Conservation (phyloP, 2,329 filamentous ascomycete genomes). For the Calonectria crousiana region DNA sequence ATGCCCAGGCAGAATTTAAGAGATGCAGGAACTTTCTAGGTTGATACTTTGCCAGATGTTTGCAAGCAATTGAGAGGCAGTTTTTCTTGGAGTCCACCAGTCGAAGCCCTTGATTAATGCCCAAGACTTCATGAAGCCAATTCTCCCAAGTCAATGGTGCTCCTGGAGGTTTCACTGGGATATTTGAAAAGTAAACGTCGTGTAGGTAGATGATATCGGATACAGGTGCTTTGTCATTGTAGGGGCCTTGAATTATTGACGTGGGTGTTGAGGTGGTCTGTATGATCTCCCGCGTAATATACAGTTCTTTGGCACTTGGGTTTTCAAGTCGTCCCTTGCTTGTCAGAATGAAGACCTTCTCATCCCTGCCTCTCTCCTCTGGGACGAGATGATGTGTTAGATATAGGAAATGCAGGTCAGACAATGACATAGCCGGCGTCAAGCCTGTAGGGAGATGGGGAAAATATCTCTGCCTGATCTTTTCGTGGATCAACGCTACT, state of each 20-base stretch:
- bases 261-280: slow-evolving; percentile 25
- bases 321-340: background rate
- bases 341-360: background rate
- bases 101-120: slow-evolving; percentile 16
- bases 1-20: background rate
- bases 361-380: background rate
- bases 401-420: slow-evolving; percentile 34
- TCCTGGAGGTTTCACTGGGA: slow-evolving; percentile 17
- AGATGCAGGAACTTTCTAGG: slow-evolving; percentile 17
- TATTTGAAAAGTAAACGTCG: slow-evolving; percentile 12
- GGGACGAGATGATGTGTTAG: background rate
- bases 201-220: slow-evolving; percentile 22
- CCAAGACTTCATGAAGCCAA: slow-evolving; percentile 29
- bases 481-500: slow-evolving; percentile 14
- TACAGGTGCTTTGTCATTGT: background rate
- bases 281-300: slow-evolving; percentile 28
- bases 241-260: background rate
- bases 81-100: background rate
- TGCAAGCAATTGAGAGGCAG: slow-evolving; percentile 18
- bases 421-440: slow-evolving; percentile 14
- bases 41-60: slow-evolving; percentile 26
- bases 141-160: slow-evolving; percentile 22
- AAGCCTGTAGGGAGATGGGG: background rate
- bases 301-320: slow-evolving; percentile 14
- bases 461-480: background rate